Conservation (phyloP, 495 filamentous ascomycete genomes). For the Hypoxylon crocopeplum region DNA sequence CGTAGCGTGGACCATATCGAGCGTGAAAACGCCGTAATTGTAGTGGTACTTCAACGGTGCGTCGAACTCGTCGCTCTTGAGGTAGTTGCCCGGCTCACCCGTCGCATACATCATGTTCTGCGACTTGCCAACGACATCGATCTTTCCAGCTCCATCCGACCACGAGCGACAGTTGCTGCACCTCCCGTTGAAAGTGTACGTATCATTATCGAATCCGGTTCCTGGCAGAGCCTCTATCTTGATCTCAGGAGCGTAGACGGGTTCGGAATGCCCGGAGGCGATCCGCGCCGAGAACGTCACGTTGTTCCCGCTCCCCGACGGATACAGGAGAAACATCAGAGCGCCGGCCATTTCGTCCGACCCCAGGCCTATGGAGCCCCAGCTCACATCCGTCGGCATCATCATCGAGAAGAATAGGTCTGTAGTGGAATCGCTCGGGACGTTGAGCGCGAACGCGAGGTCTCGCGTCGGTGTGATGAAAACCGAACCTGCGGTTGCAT, state of each 20-base stretch:
- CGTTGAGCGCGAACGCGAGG: slow-evolving; percentile 55
- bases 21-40: slow-evolving; percentile 60
- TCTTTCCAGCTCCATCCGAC: slow-evolving; percentile 38
- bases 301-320: slow-evolving; percentile 49
- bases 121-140: slow-evolving; percentile 45
- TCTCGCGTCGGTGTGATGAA: slow-evolving; percentile 46
- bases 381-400: slow-evolving; percentile 48
- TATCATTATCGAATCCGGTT: slow-evolving; percentile 50
- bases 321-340: slow-evolving; percentile 61
- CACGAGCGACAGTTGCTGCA: slow-evolving; percentile 58
- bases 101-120: slow-evolving; percentile 65
- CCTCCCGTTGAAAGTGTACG: slow-evolving; percentile 54
- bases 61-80: slow-evolving; percentile 48
- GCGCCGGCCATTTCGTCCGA: slow-evolving; percentile 55
- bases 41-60: slow-evolving; percentile 60
- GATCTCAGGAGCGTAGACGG: slow-evolving; percentile 49
- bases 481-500: slow-evolving; percentile 37
- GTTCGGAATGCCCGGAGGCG: slow-evolving; percentile 55
- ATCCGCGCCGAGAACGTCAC: slow-evolving; percentile 59
- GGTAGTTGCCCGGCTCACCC: slow-evolving; percentile 47
- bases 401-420: slow-evolving; percentile 59
- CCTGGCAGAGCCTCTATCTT: slow-evolving; percentile 49
- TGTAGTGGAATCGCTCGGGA: slow-evolving; percentile 45
- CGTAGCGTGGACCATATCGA: slow-evolving; percentile 59
- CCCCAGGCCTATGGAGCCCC: slow-evolving; percentile 62